Evolutionary conservation across 1,284 basidiomycete species (phyloP).

Genomic region (Meira nashicola): DNA sequence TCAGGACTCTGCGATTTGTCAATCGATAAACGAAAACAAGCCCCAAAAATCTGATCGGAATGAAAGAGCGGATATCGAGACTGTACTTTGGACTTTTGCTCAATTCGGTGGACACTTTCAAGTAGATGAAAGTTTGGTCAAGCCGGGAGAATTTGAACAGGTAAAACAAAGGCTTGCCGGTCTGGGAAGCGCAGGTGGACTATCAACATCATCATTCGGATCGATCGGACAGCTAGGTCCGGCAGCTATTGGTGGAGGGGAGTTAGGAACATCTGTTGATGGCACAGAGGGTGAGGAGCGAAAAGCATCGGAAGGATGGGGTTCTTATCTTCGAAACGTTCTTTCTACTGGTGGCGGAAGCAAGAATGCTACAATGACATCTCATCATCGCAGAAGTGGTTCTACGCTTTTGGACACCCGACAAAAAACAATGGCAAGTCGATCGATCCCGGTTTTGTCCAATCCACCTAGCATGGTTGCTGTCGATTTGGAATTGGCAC

Average conservation of each 20-base stretch:
- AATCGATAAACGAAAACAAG: constrained; percentile 46
- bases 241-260: constrained; percentile 32
- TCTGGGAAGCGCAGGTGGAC: constrained; percentile 27
- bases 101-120: constrained; percentile 69
- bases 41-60: constrained; percentile 31
- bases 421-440: constrained; percentile 46
- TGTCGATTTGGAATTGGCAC: constrained; percentile 69
- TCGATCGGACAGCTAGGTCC: constrained; percentile 14
- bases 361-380: not conserved
- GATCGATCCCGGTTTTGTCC: constrained; percentile 71
- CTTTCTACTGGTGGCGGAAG: constrained; percentile 6
- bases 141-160: constrained; percentile 53
- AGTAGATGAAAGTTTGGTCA: constrained; percentile 56
- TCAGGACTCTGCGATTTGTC: not conserved
- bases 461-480: constrained; percentile 76
- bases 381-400: constrained; percentile 52
- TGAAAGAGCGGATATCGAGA: constrained; percentile 54
- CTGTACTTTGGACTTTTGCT: constrained; percentile 80
- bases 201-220: constrained; percentile 20
- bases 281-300: constrained; percentile 1
- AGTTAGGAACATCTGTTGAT: constrained; percentile 18
- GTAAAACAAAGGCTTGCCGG: constrained; percentile 51
- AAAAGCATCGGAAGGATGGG: constrained; percentile 13
- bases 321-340: constrained; percentile 11
- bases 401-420: constrained; percentile 63